Conservation (phyloP, 2,329 filamentous ascomycete genomes). For the Diaporthe capsici region DNA sequence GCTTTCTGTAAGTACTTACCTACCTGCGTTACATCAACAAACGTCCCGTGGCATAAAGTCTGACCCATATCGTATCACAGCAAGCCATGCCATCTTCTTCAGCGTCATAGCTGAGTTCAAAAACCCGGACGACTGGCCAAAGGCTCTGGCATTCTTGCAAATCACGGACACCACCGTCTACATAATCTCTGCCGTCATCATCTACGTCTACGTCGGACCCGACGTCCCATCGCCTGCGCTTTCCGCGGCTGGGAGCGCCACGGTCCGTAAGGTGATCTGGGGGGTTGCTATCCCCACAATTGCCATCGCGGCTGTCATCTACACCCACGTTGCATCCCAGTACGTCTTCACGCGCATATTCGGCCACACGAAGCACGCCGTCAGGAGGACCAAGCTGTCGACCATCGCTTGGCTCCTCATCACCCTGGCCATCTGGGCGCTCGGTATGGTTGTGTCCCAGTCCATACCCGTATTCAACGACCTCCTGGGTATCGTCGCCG, state of each 20-base stretch:
- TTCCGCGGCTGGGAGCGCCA: conserved; percentile 66
- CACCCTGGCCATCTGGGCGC: conserved; percentile 66
- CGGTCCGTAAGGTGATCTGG: conserved; percentile 74
- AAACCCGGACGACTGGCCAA: conserved; percentile 61
- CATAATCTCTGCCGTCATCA: conserved; percentile 73
- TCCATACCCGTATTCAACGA: conserved; percentile 78
- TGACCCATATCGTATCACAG: background rate
- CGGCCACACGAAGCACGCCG: conserved; percentile 68
- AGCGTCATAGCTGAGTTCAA: conserved; percentile 75
- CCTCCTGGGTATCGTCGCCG: conserved; percentile 72
- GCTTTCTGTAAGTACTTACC: conserved; percentile 66
- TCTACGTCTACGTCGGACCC: conserved; percentile 76
- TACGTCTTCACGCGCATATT: conserved; percentile 76
- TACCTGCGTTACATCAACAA: background rate
- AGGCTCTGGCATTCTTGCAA: conserved; percentile 64
- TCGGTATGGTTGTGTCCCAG: conserved; percentile 77
- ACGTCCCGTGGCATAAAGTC: background rate
- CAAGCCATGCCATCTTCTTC: conserved; percentile 74
- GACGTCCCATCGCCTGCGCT: conserved; percentile 76
- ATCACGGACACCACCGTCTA: conserved; percentile 72
- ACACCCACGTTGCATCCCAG: conserved; percentile 76
- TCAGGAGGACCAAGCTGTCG: conserved; percentile 63
- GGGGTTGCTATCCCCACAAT: conserved; percentile 79
- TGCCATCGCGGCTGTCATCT: conserved; percentile 78
- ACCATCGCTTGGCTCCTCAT: conserved; percentile 72